A percentile compares a stretch with the other conserved stretches of the same genome.
These are phyloP conservation scores for Colletotrichum musae DNA, from an alignment of 2,329 filamentous ascomycete species.

Conservation along the genomic window DNA sequence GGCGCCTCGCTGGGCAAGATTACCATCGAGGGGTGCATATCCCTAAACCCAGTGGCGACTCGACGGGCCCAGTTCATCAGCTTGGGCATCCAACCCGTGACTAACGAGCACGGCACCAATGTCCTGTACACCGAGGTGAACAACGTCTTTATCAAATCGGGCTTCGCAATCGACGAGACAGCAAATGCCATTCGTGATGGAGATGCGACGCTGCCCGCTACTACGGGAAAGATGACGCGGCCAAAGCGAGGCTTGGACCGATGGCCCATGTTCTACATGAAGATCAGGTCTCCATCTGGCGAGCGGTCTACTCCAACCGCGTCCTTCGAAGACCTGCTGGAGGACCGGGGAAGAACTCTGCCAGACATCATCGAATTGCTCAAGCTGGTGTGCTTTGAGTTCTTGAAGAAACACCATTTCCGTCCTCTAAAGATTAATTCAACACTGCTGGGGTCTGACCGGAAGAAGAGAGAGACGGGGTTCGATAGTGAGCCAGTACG, in stretches of 20 bases:
- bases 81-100: conserved; percentile 78
- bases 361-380: conserved; percentile 73
- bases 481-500: background rate
- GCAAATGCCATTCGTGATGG: conserved; percentile 52
- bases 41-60: conserved; percentile 76
- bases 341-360: conserved; percentile 64
- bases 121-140: conserved; percentile 86
- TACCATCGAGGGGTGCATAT: conserved; percentile 80
- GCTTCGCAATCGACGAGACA: conserved; percentile 77
- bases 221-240: conserved; percentile 64
- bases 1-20: conserved; percentile 75
- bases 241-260: conserved; percentile 79
- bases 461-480: background rate
- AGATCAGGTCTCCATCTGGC: conserved; percentile 60
- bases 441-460: conserved; percentile 16
- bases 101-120: conserved; percentile 69
- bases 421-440: conserved; percentile 61
- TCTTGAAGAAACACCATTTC: conserved; percentile 81
- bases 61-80: conserved; percentile 86
- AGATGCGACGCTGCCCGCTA: conserved; percentile 59
- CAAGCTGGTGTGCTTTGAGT: conserved; percentile 78
- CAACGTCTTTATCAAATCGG: conserved; percentile 80
- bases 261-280: conserved; percentile 93
- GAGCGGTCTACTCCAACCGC: background rate
- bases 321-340: conserved; percentile 53